Evolutionary conservation across 2,329 filamentous ascomycete genomes (phyloP).

Genomic region (Pyrenophora tritici-repentis): DNA sequence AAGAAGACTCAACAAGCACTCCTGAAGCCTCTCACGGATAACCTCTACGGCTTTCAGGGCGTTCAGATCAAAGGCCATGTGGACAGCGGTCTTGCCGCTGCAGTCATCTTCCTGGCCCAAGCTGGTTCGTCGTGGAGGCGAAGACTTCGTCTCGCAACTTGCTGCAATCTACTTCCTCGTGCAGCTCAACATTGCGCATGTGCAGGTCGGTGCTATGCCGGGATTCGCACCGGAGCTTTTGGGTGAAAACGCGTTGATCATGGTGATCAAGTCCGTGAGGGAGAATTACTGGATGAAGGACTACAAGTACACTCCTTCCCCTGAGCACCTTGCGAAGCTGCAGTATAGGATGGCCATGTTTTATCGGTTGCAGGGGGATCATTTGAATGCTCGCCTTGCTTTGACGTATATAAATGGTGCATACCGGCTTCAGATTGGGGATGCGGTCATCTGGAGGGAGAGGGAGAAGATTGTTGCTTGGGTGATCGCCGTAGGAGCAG

Average conservation of each 20-base stretch:
- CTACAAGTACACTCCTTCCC: conserved; percentile 8
- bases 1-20: conserved; percentile 21
- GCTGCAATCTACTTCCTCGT: conserved; percentile 23
- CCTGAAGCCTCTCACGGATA: conserved; percentile 17
- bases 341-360: conserved; percentile 12
- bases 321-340: conserved; percentile 15
- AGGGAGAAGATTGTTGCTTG: conserved; percentile 10
- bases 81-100: conserved; percentile 8
- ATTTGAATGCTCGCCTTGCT: not conserved
- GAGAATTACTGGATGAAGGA: conserved; percentile 15
- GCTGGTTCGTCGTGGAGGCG: conserved; percentile 8
- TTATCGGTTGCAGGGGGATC: conserved; percentile 7
- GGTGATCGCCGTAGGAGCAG: not conserved
- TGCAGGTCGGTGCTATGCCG: conserved; percentile 4
- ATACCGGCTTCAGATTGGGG: conserved; percentile 12
- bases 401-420: conserved; percentile 5
- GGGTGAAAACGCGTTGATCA: conserved; percentile 6
- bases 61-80: conserved; percentile 15
- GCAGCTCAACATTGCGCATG: conserved; percentile 21
- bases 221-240: not conserved
- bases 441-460: conserved; percentile 11
- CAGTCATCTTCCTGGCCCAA: conserved; percentile 14
- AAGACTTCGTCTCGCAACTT: conserved; percentile 16
- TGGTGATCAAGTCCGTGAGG: conserved; percentile 2
- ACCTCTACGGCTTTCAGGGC: conserved; percentile 17